phyloP scores from a whole-genome alignment of 164 flowering plant species.

The Chimonanthus praecox region DNA sequence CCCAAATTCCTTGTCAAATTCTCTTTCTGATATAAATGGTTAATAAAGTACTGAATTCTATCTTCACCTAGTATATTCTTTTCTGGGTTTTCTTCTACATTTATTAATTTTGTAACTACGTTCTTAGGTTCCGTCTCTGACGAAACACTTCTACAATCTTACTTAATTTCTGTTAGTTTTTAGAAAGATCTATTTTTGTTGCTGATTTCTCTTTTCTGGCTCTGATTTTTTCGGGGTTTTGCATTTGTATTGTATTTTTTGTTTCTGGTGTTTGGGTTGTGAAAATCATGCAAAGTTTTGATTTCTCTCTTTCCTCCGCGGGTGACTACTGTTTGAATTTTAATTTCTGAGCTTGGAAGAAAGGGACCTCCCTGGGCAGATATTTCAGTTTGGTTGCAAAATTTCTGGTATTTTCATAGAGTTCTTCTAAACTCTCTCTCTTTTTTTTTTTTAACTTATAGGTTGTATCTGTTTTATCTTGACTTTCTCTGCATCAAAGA shows the following conservation, averaged over 20 bases:
- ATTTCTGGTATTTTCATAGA: too few species aligned
- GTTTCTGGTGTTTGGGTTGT: background rate
- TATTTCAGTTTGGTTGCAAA: background rate
- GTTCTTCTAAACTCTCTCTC: background rate
- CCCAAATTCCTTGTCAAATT: background rate
- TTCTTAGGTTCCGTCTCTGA: background rate
- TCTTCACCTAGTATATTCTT: background rate
- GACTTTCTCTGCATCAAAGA: slow-evolving; percentile 1
- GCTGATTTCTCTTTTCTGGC: background rate
- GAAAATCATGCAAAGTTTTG: background rate
- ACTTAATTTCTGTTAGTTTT: background rate
- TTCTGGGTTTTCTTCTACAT: background rate
- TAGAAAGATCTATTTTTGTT: background rate
- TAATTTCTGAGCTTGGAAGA: background rate
- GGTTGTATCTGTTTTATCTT: background rate
- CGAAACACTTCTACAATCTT: background rate
- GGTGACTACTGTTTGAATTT: background rate
- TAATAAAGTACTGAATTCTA: background rate
- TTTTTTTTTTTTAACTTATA: background rate
- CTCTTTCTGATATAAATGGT: background rate
- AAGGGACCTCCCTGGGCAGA: background rate
- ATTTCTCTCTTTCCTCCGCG: background rate
- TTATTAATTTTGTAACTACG: background rate
- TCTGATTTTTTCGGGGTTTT: background rate
- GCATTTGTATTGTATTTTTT: background rate